A percentile compares a stretch with the other conserved stretches of the same genome.
phyloP scores from a whole-genome alignment of 176 grass and related monocot genomes.

The Zizania latifolia region DNA sequence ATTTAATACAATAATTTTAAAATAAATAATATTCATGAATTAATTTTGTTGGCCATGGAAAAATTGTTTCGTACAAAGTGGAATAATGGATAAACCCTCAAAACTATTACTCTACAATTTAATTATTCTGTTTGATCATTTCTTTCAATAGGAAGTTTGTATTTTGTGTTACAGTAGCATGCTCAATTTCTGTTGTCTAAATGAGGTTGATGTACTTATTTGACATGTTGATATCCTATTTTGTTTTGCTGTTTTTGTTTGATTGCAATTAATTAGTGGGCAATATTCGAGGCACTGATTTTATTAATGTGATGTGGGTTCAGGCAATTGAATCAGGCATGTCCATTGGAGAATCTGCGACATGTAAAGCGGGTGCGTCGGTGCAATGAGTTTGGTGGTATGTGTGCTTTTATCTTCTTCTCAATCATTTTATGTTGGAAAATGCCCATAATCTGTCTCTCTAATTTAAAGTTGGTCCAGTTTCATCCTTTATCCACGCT shows the following conservation, averaged over 20 bases:
- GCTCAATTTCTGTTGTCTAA: background rate
- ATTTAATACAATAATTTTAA: background rate
- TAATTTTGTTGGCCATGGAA: background rate
- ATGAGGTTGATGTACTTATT: background rate
- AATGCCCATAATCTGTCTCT: background rate
- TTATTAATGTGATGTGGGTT: background rate
- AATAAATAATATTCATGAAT: background rate
- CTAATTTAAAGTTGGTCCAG: background rate
- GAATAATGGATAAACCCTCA: background rate
- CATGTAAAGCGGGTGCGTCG: slow-evolving; percentile 46
- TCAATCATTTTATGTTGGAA: too few species aligned
- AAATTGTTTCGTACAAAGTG: background rate
- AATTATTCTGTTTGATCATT: background rate
- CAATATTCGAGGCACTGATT: background rate
- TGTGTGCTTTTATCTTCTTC: background rate
- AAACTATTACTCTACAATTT: background rate
- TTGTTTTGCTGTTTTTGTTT: background rate
- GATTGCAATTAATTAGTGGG: background rate
- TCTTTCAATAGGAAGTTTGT: background rate
- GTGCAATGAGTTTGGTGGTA: slow-evolving; percentile 7
- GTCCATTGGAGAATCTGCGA: slow-evolving; percentile 41
- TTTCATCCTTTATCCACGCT: background rate
- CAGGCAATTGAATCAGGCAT: slow-evolving; percentile 45
- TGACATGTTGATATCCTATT: background rate
- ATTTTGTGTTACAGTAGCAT: background rate